A percentile compares a stretch with the other conserved stretches of the same genome.
Evolutionary conservation across 768 basidiomycete genomes (phyloP).

Genomic region (Kwoniella mangroviensis): DNA sequence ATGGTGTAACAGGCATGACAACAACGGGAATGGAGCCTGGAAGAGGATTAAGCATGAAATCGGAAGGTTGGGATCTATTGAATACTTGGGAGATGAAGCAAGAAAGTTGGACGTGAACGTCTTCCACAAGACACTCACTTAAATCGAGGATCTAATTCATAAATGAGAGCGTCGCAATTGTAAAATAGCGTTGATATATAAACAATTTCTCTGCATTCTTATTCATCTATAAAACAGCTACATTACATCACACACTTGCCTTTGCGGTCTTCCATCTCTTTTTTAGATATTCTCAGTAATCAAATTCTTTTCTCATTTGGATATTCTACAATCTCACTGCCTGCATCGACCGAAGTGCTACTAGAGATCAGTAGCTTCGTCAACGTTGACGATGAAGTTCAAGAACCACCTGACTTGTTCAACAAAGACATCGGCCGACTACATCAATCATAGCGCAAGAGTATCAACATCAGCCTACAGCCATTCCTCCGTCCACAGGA

Average conservation of each 20-base stretch:
- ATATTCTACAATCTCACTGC: too few relatives aligned
- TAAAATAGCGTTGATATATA: too few relatives aligned
- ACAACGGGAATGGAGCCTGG: background rate
- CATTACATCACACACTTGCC: too few relatives aligned
- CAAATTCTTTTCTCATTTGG: too few relatives aligned
- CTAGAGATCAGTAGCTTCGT: slow-evolving; percentile 39
- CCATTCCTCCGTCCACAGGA: too few relatives aligned
- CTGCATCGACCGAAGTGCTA: background rate
- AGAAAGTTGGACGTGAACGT: background rate
- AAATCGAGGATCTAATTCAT: too few relatives aligned
- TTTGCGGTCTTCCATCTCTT: too few relatives aligned
- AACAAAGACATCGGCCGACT: slow-evolving; percentile 35
- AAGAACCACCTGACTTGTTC: slow-evolving; percentile 49
- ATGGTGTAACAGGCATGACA: slow-evolving; percentile 3
- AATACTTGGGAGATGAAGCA: background rate
- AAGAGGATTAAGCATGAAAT: background rate
- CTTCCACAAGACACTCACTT: background rate
- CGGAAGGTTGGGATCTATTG: slow-evolving; percentile 10
- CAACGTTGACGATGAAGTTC: slow-evolving; percentile 48
- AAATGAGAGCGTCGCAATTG: too few relatives aligned
- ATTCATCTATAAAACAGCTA: too few relatives aligned
- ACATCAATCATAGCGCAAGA: background rate
- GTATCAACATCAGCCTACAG: too few relatives aligned
- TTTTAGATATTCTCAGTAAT: too few relatives aligned
- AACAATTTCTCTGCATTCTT: too few relatives aligned